Evolutionary conservation across 169 alveolate species (phyloP), one percentile per base, ranked within the genome.

Genomic region (Ichthyophthirius multifiliis): DNA sequence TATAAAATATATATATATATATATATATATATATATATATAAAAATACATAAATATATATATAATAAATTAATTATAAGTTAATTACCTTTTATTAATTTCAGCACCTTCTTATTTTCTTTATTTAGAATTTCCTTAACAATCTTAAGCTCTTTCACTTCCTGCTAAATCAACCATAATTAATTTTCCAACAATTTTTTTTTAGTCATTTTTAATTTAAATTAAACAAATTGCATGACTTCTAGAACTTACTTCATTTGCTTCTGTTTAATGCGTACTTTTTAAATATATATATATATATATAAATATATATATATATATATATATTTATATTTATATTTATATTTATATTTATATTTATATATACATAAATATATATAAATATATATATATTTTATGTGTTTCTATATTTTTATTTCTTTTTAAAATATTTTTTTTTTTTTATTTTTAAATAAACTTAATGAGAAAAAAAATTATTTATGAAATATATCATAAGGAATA

Each of bases 61-160:
- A 45, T n/a, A 6, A 45, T 5, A 6, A 45, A 45, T 6, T 13
- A 6, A 6, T 45, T 45, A n/a, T n/a, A 74, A 1, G 97, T 93
- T 18, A 94, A 84, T 55, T 92, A 86, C 55, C 93, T 82, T 55
- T 90, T 90, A 83, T 92, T 94, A 39, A 94, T 94, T 77, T 92
- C 96, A 16, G 96, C 97, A 18, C 96, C 96, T 89, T 92, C 97
- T 5, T 89, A 76, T 64, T 92, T 83, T 65, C 97, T 75, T 39
- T 87, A 78, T 65, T 89, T 86, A 81, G 89, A 90, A 75, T 94
- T 92, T 46, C 93, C 76, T 74, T 90, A 85, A 9, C 95, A 89
- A 73, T 94, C 97, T 30, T 93, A 82, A 5, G 97, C 97, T 84
- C 96, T 90, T 84, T 94, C 97, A 73, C 93, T 81, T 43, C 97